Base-by-base conservation (phyloP, 169 alveolate species). In the Babesia divergens region DNA sequence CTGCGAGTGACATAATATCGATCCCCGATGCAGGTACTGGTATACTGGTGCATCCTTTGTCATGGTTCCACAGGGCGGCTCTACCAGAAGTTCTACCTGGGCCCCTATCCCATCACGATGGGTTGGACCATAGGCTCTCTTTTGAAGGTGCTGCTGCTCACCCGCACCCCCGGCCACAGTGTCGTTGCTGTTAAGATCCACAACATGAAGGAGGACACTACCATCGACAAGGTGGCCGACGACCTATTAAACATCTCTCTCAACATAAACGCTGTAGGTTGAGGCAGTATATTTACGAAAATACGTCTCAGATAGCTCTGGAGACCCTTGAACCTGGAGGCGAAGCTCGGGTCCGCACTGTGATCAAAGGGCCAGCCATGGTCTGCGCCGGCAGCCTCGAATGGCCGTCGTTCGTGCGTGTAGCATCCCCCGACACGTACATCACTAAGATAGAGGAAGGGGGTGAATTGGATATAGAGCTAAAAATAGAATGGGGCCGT, bases 41-140 rank as follows among this genome's bases (percentile, higher is more conserved):
- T n/a, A 6, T 4, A 28, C 18, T 13, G 22, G 14, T 24, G 14
- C n/a, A 1, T 42, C 1, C 20, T 35, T 8, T 18, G 46, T 43
- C 26, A 66, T 24, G 55, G 71, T 18, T 76, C 49, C 28, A 26
- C 53, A 85, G 94, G 94, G 5, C 79, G 91, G 59, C 58, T 71
- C 20, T 90, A 89, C 50, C 94, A 90, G 68, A 90, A 90, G 84
- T 83, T 90, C 22, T 90, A 90, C 71, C 38, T 90, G 47, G 94
- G 94, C 0, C 94, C 94, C 8, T 62, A 86, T 46, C 92, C 92
- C 32, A 77, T 81, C 31, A 89, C 94, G 8, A 87, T 80, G 69
- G 94, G 94, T 0, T 90, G 93, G 87, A 90, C 94, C 16, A 65
- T 90, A 51, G 94, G 94, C 2, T 85, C 94, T 9, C 65, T 90